These are phyloP conservation scores for Dittrichia graveolens DNA, from an alignment of 129 eudicot species.

Conservation along the genomic window DNA sequence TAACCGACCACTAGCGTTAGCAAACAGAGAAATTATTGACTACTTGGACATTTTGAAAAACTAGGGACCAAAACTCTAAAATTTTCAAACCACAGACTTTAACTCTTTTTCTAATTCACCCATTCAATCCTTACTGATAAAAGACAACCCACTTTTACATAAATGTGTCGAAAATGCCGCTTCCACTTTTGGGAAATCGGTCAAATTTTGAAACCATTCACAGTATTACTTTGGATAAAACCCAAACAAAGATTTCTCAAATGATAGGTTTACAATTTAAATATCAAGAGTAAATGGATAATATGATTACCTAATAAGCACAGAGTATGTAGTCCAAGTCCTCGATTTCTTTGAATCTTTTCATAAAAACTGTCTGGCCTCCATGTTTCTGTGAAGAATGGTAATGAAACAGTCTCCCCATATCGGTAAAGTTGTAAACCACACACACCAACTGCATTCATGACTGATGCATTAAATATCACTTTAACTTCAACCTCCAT, in stretches of 20 bases:
- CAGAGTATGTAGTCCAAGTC: conserved; percentile 82
- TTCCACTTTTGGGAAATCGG: not conserved
- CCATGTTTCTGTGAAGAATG: conserved; percentile 97
- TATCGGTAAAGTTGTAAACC: conserved; percentile 94
- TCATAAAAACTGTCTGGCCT: conserved; percentile 94
- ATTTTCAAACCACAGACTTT: too few relatives aligned
- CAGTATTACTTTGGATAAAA: too few relatives aligned
- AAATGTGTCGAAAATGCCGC: not conserved
- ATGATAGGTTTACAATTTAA: not conserved
- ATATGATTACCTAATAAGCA: conserved; percentile 72
- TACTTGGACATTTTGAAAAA: too few relatives aligned
- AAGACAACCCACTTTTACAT: not conserved
- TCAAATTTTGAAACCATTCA: not conserved
- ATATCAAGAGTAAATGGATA: not conserved
- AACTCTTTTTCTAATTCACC: not conserved
- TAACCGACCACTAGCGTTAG: too few relatives aligned
- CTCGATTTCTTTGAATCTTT: conserved; percentile 73
- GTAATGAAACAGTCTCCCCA: conserved; percentile 95
- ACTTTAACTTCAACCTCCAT: conserved; percentile 77
- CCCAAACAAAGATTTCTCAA: not conserved
- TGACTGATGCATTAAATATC: conserved; percentile 91
- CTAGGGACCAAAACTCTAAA: too few relatives aligned
- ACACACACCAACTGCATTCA: conserved; percentile 98
- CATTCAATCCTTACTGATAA: not conserved
- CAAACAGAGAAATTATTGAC: too few relatives aligned